These are phyloP conservation scores for Drechmeria coniospora DNA, from an alignment of 2,329 filamentous ascomycete species.

Conservation along the genomic window DNA sequence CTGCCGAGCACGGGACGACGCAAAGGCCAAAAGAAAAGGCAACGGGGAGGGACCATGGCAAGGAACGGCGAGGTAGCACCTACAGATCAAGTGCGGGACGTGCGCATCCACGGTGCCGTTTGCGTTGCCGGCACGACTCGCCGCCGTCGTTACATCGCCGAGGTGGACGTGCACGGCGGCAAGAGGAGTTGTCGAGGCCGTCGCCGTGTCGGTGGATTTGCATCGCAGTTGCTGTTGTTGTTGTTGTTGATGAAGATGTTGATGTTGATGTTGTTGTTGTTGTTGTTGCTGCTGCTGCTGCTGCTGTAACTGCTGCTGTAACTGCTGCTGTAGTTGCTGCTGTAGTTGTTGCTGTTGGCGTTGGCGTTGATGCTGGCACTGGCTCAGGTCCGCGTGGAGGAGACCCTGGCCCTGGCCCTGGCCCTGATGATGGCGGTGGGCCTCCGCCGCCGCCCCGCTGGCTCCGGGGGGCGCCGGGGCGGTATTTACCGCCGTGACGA, in stretches of 20 bases:
- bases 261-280: background rate
- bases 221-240: constrained; percentile 4
- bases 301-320: constrained; percentile 12
- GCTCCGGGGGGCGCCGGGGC: constrained; percentile 12
- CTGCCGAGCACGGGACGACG: too few species aligned
- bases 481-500: constrained; percentile 22
- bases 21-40: too few species aligned
- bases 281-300: background rate
- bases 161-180: background rate
- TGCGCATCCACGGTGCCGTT: constrained; percentile 22
- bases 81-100: constrained; percentile 32
- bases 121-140: constrained; percentile 8
- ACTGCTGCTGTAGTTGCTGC: too few species aligned
- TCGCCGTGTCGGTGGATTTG: constrained; percentile 3
- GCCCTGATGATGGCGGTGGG: constrained; percentile 12
- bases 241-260: background rate
- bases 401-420: constrained; percentile 10
- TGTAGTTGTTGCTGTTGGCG: too few species aligned
- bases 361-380: too few species aligned
- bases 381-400: too few species aligned
- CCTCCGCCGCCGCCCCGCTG: constrained; percentile 24
- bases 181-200: background rate
- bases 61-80: constrained; percentile 13
- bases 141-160: background rate
- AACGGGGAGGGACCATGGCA: too few species aligned